Conservation (phyloP, 306 rosid species). For the Lupinus albus region DNA sequence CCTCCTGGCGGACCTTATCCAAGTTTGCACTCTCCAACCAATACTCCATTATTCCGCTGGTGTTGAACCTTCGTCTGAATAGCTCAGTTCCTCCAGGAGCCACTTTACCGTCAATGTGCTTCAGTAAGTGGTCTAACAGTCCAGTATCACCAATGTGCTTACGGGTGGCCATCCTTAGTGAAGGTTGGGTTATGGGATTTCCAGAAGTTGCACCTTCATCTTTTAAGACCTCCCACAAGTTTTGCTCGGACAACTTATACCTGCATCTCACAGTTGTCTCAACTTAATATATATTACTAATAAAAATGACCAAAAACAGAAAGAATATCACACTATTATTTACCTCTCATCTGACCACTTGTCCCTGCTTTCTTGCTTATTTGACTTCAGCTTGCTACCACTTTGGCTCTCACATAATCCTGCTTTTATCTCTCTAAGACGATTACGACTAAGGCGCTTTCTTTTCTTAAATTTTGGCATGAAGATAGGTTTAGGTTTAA, state of each 20-base stretch:
- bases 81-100: slow-evolving; percentile 75
- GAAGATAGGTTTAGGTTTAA: slow-evolving; percentile 45
- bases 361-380: slow-evolving; percentile 45
- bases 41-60: slow-evolving; percentile 80
- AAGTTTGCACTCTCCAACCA: slow-evolving; percentile 88
- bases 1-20: slow-evolving; percentile 57
- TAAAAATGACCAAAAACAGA: not conserved
- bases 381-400: slow-evolving; percentile 42
- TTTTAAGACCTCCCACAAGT: slow-evolving; percentile 66
- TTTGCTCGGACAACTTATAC: slow-evolving; percentile 68
- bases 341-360: slow-evolving; percentile 80
- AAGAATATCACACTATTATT: slow-evolving; percentile 9
- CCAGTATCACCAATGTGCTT: slow-evolving; percentile 86
- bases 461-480: slow-evolving; percentile 45
- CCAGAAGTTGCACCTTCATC: slow-evolving; percentile 69
- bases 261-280: slow-evolving; percentile 45
- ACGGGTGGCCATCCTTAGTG: slow-evolving; percentile 66
- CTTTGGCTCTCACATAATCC: slow-evolving; percentile 38
- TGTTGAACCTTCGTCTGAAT: slow-evolving; percentile 75
- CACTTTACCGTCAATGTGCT: slow-evolving; percentile 75
- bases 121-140: slow-evolving; percentile 81
- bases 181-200: slow-evolving; percentile 66
- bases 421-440: slow-evolving; percentile 55
- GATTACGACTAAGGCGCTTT: slow-evolving; percentile 58
- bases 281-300: not conserved